Conservation (phyloP, 805 yeast genomes). For the Lachancea lanzarotensis region DNA sequence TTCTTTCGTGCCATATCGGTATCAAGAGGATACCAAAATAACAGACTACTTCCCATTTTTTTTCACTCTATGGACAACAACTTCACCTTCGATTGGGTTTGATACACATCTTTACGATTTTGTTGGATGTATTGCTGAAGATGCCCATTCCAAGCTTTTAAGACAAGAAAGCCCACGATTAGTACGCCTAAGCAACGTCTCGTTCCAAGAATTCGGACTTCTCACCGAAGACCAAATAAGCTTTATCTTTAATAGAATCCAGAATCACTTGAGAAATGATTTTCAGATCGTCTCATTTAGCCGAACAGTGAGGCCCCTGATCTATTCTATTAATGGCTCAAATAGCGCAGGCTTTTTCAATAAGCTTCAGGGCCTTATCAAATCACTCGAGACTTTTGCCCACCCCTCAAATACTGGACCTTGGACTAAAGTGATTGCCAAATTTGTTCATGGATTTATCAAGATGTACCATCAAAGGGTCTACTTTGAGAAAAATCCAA, state of each 20-base stretch:
- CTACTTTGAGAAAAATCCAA: constrained; percentile 40
- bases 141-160: constrained; percentile 33
- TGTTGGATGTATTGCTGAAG: constrained; percentile 53
- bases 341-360: constrained; percentile 41
- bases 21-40: constrained; percentile 34
- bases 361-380: constrained; percentile 48
- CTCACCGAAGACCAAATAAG: constrained; percentile 57
- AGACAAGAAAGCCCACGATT: constrained; percentile 25
- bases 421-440: constrained; percentile 74
- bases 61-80: constrained; percentile 65
- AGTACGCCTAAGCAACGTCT: constrained; percentile 25
- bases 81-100: constrained; percentile 41
- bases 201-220: constrained; percentile 52
- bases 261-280: constrained; percentile 34
- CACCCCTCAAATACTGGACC: constrained; percentile 91
- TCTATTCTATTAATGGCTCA: constrained; percentile 56
- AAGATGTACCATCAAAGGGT: constrained; percentile 54
- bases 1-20: constrained; percentile 44
- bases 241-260: constrained; percentile 50
- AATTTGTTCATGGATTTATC: constrained; percentile 54
- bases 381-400: constrained; percentile 69
- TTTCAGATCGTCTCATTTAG: constrained; percentile 38
- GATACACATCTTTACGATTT: constrained; percentile 63
- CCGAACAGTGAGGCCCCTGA: constrained; percentile 40
- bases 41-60: constrained; percentile 57